phyloP scores from a whole-genome alignment of 2,329 filamentous ascomycete genomes.

The Alternaria burnsii region DNA sequence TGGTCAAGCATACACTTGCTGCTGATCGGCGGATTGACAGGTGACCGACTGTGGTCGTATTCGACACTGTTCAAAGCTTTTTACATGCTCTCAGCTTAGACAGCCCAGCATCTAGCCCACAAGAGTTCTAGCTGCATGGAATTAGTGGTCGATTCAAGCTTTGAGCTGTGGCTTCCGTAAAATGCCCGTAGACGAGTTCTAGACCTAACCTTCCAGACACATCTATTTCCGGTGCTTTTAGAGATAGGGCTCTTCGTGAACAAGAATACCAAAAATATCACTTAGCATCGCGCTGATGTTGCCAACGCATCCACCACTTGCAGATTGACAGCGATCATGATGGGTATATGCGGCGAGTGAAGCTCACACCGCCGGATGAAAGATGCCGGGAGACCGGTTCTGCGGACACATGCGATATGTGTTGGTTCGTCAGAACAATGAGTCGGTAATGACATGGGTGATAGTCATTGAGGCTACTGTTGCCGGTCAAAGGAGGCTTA shows the following conservation, averaged over 20 bases:
- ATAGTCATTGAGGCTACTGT: neutral
- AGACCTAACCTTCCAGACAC: neutral
- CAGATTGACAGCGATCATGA: neutral
- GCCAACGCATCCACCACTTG: constrained; percentile 1
- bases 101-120: neutral
- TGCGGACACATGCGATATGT: neutral
- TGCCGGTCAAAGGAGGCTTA: too few relatives aligned
- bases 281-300: neutral
- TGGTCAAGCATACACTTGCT: neutral
- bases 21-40: too few relatives aligned
- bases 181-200: neutral
- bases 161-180: neutral
- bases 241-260: neutral
- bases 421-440: neutral
- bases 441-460: neutral
- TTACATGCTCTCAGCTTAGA: neutral
- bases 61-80: neutral
- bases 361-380: neutral
- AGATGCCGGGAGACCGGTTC: too few relatives aligned
- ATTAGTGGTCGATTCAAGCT: neutral
- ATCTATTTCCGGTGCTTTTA: neutral
- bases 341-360: neutral
- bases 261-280: neutral
- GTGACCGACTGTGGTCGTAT: too few relatives aligned
- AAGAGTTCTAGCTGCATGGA: neutral